phyloP scores from a whole-genome alignment of 768 basidiomycete species.

The Suillus clintonianus region DNA sequence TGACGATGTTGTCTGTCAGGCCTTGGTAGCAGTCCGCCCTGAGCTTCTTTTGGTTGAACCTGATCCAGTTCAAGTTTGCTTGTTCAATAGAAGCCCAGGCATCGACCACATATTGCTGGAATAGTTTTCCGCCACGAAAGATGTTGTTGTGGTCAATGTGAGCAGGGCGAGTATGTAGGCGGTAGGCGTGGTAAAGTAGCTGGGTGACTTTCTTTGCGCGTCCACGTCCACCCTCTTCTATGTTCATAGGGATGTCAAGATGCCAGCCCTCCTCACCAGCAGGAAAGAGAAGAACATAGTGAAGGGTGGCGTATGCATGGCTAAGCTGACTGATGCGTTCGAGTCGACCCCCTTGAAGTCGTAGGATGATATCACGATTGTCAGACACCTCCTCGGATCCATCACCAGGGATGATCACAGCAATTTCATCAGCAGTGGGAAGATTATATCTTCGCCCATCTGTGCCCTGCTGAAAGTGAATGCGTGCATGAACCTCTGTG shows the following conservation, averaged over 20 bases:
- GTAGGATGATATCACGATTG: conserved; percentile 38
- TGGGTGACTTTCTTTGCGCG: conserved; percentile 27
- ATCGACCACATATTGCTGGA: conserved; percentile 50
- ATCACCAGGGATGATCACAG: conserved; percentile 24
- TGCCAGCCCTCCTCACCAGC: conserved; percentile 41
- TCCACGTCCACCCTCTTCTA: neutral
- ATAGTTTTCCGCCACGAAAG: conserved; percentile 38
- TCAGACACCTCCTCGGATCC: conserved; percentile 12
- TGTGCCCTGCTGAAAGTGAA: conserved; percentile 9
- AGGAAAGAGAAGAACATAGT: conserved; percentile 49
- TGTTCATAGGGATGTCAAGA: conserved; percentile 15
- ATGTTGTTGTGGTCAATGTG: conserved; percentile 25
- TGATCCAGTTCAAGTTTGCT: conserved; percentile 33
- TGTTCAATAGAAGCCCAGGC: conserved; percentile 48
- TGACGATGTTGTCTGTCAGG: conserved; percentile 26
- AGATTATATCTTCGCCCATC: conserved; percentile 45
- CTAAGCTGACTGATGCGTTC: conserved; percentile 35
- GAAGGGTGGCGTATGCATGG: conserved; percentile 38
- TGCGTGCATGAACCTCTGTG: conserved; percentile 6
- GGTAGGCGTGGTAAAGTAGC: conserved; percentile 31
- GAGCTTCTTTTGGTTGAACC: conserved; percentile 35
- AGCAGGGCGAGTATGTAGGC: conserved; percentile 26
- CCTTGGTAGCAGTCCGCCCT: conserved; percentile 38
- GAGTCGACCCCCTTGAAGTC: conserved; percentile 19
- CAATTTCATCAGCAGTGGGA: conserved; percentile 44